Conservation (phyloP, 169 alveolate genomes). For the Cryptosporidium canis region DNA sequence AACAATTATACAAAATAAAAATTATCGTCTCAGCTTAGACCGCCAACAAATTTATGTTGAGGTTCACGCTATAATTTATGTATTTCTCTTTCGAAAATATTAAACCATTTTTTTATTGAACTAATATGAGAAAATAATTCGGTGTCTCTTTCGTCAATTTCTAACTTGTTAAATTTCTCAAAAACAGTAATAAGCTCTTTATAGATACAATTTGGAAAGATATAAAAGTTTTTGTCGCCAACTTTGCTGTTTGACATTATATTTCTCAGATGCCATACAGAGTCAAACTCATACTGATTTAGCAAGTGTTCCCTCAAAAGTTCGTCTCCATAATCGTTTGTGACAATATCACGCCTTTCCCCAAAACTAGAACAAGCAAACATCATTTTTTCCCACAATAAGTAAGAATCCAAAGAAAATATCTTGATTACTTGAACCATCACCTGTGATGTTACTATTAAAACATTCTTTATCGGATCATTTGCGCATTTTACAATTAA, state of each 20-base stretch:
- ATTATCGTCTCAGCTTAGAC: slow-evolving; percentile 9
- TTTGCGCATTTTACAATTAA: neutral
- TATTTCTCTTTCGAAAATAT: neutral
- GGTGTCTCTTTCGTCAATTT: slow-evolving; percentile 5
- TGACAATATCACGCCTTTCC: neutral
- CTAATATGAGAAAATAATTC: neutral
- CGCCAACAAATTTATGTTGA: neutral
- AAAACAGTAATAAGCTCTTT: slow-evolving; percentile 12
- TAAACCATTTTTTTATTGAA: slow-evolving; percentile 23
- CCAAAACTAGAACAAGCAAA: slow-evolving; percentile 14
- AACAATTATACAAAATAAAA: neutral
- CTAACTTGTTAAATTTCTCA: neutral
- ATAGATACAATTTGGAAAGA: slow-evolving; percentile 42
- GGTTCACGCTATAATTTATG: neutral
- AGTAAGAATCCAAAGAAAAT: slow-evolving; percentile 19
- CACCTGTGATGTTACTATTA: slow-evolving; percentile 18
- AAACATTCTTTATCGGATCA: slow-evolving; percentile 45
- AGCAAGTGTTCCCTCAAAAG: slow-evolving; percentile 20
- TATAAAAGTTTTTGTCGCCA: neutral
- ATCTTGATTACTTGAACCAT: slow-evolving; percentile 24
- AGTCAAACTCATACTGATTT: slow-evolving; percentile 42
- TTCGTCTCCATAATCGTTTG: slow-evolving; percentile 7
- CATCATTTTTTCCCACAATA: neutral
- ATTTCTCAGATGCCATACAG: slow-evolving; percentile 50
- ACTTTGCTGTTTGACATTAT: slow-evolving; percentile 30